Conservation (phyloP, 805 yeast genomes). For the Metschnikowia cubensis region DNA sequence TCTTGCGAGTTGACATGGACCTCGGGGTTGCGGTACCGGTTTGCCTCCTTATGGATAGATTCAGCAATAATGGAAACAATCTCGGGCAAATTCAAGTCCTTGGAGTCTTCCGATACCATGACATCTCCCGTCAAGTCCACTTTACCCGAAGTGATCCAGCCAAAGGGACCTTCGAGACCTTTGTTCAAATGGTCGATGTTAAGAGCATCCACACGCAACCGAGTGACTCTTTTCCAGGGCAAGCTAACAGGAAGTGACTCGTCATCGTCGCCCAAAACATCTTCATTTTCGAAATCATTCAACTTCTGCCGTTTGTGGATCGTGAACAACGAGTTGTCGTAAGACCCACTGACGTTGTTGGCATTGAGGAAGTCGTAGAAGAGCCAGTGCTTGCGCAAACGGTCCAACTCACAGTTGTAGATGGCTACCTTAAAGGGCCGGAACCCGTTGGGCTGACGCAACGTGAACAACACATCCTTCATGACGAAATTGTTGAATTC, state of each 20-base stretch:
- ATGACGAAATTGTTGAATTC: conserved; percentile 78
- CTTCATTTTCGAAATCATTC: conserved; percentile 38
- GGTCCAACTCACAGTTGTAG: conserved; percentile 78
- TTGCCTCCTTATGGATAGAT: conserved; percentile 47
- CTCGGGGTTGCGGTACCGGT: conserved; percentile 37
- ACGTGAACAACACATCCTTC: conserved; percentile 80
- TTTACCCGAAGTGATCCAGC: conserved; percentile 91
- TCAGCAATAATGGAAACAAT: conserved; percentile 47
- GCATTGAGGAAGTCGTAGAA: conserved; percentile 85
- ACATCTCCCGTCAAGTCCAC: conserved; percentile 94
- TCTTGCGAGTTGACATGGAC: conserved; percentile 26
- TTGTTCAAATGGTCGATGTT: conserved; percentile 85
- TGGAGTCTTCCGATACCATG: conserved; percentile 65
- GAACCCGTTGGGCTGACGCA: conserved; percentile 76
- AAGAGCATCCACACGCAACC: conserved; percentile 80
- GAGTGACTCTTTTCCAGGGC: conserved; percentile 60
- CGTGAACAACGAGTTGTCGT: conserved; percentile 90
- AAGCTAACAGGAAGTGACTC: conserved; percentile 6
- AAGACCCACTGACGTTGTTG: conserved; percentile 80
- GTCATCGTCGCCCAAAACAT: conserved; percentile 16
- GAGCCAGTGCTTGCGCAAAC: conserved; percentile 87
- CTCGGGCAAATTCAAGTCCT: conserved; percentile 45
- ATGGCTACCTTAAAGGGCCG: conserved; percentile 83
- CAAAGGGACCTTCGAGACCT: conserved; percentile 91
- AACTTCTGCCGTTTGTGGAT: conserved; percentile 72